phyloP scores from a whole-genome alignment of 2,329 filamentous ascomycete species.

The Xylariaceae sp. region DNA sequence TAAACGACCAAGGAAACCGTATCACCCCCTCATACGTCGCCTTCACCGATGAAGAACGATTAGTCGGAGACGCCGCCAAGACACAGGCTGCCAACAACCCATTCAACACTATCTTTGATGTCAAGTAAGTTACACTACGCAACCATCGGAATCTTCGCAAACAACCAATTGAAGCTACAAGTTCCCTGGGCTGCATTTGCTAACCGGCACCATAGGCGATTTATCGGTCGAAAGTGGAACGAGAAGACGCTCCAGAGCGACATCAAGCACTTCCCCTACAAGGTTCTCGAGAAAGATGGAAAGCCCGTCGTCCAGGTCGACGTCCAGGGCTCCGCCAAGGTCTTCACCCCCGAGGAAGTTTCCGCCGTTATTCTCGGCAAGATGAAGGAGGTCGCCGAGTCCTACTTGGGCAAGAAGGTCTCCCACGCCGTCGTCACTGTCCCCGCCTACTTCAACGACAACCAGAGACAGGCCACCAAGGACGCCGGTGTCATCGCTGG shows the following conservation, averaged over 20 bases:
- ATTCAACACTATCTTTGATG: slow-evolving; percentile 69
- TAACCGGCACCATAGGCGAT: slow-evolving; percentile 53
- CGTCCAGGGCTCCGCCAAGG: slow-evolving; percentile 61
- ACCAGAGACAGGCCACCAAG: slow-evolving; percentile 95
- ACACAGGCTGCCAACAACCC: slow-evolving; percentile 87
- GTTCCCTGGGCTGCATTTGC: slow-evolving; percentile 13
- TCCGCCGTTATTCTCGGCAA: slow-evolving; percentile 78
- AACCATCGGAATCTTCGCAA: not conserved
- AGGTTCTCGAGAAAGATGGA: slow-evolving; percentile 81
- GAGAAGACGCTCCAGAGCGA: slow-evolving; percentile 89
- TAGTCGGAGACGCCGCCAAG: slow-evolving; percentile 97
- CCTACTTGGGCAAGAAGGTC: slow-evolving; percentile 76
- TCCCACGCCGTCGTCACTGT: slow-evolving; percentile 90
- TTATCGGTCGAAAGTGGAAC: slow-evolving; percentile 78
- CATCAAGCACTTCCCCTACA: slow-evolving; percentile 98
- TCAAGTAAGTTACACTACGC: slow-evolving; percentile 62
- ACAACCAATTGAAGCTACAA: not conserved
- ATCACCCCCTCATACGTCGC: slow-evolving; percentile 94
- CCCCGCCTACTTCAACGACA: slow-evolving; percentile 97
- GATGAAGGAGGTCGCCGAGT: slow-evolving; percentile 81
- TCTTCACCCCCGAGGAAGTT: slow-evolving; percentile 76
- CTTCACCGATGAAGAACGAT: slow-evolving; percentile 93
- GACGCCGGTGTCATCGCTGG: slow-evolving; percentile 89
- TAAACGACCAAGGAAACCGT: slow-evolving; percentile 95
- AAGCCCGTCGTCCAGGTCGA: slow-evolving; percentile 82